Evolutionary conservation across 2,329 filamentous ascomycete species (phyloP).

Genomic region (Penicillium hordei): DNA sequence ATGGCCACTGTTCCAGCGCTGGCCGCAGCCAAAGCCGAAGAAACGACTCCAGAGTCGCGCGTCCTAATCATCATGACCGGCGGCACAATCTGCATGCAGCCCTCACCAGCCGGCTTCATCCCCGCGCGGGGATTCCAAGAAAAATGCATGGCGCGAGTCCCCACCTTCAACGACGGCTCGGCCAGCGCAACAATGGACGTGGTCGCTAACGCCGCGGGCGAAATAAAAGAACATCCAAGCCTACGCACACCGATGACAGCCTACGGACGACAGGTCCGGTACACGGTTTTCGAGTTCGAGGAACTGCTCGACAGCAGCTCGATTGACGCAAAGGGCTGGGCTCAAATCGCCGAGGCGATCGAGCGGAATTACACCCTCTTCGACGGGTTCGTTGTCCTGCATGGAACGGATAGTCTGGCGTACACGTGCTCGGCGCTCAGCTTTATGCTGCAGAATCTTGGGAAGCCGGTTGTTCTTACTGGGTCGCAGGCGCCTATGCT

Average conservation of each 20-base stretch:
- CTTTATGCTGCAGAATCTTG: slow-evolving; percentile 89
- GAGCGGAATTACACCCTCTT: slow-evolving; percentile 83
- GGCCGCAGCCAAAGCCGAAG: slow-evolving; percentile 23
- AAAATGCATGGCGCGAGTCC: slow-evolving; percentile 75
- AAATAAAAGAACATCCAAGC: slow-evolving; percentile 59
- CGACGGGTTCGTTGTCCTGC: slow-evolving; percentile 86
- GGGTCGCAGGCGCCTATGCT: slow-evolving; percentile 83
- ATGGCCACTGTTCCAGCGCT: slow-evolving; percentile 29
- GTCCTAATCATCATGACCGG: slow-evolving; percentile 91
- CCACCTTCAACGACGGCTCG: slow-evolving; percentile 80
- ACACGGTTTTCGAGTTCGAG: slow-evolving; percentile 79
- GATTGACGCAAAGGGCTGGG: slow-evolving; percentile 83
- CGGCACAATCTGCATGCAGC: slow-evolving; percentile 81
- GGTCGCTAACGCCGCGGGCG: slow-evolving; percentile 51
- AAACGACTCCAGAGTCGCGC: slow-evolving; percentile 65
- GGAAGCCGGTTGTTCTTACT: slow-evolving; percentile 87
- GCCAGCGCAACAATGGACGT: slow-evolving; percentile 57
- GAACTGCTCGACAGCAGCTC: slow-evolving; percentile 85
- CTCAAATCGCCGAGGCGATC: slow-evolving; percentile 76
- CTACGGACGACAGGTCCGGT: slow-evolving; percentile 78
- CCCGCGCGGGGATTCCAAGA: slow-evolving; percentile 79
- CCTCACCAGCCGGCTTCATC: slow-evolving; percentile 73
- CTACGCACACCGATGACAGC: slow-evolving; percentile 77
- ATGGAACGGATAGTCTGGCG: slow-evolving; percentile 85
- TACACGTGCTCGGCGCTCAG: slow-evolving; percentile 88